A percentile compares a stretch with the other conserved stretches of the same genome.
phyloP scores from a whole-genome alignment of 352 stramenopile species.

The Aphanomyces stellatus region DNA sequence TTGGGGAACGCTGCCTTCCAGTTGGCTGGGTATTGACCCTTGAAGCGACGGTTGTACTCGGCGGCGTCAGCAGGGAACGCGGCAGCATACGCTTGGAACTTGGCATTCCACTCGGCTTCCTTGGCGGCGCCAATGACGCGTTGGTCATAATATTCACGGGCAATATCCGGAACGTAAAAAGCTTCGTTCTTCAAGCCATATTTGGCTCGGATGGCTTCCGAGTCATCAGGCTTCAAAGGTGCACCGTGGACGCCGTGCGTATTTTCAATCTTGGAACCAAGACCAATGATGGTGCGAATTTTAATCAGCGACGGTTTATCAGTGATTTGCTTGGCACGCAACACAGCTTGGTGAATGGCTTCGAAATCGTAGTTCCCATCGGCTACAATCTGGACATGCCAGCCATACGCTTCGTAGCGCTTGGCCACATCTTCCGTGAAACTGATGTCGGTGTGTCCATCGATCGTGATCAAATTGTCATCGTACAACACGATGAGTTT shows the following conservation, averaged over 20 bases:
- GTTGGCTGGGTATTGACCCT: slow-evolving; percentile 85
- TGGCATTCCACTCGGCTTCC: slow-evolving; percentile 84
- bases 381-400: slow-evolving; percentile 94
- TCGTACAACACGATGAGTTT: slow-evolving; percentile 99
- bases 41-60: slow-evolving; percentile 93
- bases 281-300: slow-evolving; percentile 95
- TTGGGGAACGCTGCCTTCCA: slow-evolving; percentile 89
- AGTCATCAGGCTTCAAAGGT: slow-evolving; percentile 92
- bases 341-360: slow-evolving; percentile 90
- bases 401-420: slow-evolving; percentile 98
- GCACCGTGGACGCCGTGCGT: slow-evolving; percentile 93
- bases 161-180: slow-evolving; percentile 93
- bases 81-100: slow-evolving; percentile 88
- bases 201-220: slow-evolving; percentile 84
- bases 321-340: slow-evolving; percentile 89
- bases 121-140: slow-evolving; percentile 55
- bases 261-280: slow-evolving; percentile 91
- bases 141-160: slow-evolving; percentile 89
- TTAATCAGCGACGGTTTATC: slow-evolving; percentile 99
- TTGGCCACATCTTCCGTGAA: slow-evolving; percentile 98
- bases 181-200: slow-evolving; percentile 90
- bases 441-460: slow-evolving; percentile 91
- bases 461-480: slow-evolving; percentile 99
- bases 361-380: slow-evolving; percentile 92
- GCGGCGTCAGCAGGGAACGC: slow-evolving; percentile 88